phyloP scores from a whole-genome alignment of 2,329 filamentous ascomycete genomes.

The Monilinia polystroma region DNA sequence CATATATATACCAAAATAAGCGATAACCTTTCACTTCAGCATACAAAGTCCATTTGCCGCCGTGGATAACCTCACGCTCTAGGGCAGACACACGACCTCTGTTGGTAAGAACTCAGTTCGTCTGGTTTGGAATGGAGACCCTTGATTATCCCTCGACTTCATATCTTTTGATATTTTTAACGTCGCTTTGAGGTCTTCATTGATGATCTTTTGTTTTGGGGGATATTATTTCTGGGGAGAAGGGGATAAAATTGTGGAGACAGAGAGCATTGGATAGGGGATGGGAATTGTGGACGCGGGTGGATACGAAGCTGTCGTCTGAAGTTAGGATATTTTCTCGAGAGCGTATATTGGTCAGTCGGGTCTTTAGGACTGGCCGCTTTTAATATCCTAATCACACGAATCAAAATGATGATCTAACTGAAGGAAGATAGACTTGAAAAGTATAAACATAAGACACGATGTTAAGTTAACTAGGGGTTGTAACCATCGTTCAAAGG shows the following conservation, averaged over 20 bases:
- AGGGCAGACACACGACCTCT: conserved; percentile 9
- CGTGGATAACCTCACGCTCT: conserved; percentile 14
- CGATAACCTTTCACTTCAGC: neutral
- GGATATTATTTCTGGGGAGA: neutral
- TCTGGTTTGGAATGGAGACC: neutral
- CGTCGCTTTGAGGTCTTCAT: neutral
- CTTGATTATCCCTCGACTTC: conserved; percentile 2
- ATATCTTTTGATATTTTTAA: conserved; percentile 6
- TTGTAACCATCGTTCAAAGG: neutral
- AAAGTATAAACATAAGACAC: neutral
- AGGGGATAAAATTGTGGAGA: neutral
- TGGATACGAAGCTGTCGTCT: neutral
- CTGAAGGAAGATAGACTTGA: too few species aligned
- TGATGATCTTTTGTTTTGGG: neutral
- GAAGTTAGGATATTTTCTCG: neutral
- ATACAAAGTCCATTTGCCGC: conserved; percentile 13
- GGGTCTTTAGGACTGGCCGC: neutral
- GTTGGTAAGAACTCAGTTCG: conserved; percentile 4
- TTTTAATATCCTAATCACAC: neutral
- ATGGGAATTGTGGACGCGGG: neutral
- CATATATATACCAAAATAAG: neutral
- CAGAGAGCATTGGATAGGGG: neutral
- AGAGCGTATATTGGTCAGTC: neutral
- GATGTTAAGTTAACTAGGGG: too few species aligned
- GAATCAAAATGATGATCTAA: neutral